Base-by-base conservation (phyloP, 257 asterid genomes). In the Scutellaria baicalensis region DNA sequence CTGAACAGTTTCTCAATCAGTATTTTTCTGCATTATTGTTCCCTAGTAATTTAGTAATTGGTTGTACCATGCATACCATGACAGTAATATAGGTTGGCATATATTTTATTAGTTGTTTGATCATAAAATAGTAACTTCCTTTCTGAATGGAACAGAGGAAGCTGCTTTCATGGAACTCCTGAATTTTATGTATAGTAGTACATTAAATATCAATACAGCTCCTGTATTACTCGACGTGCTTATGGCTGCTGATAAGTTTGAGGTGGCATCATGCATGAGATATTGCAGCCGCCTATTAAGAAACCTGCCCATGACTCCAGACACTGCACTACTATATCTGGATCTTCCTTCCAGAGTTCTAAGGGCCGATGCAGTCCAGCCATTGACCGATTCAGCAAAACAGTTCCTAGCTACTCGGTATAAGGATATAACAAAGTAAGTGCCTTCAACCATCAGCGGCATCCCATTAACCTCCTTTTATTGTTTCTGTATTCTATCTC, bases 201-300 rank as follows among this genome's bases (percentile, higher is more conserved):
- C 89, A 27, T 80, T 93, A 63, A 77, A 75, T 68, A 79, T 84
- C 77, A 77, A 77, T 40, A 65, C 94, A 9, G 88, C 93, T 74
- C 84, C 97, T 77, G 95, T 85, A 55, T 76, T 93, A 61, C 74
- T 93, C 75, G 92, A 87, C 65, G 84, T 93, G 69, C 90, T 93
- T 62, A 83, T 93, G 95, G 97, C 97, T 65, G 98, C 98, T 13
- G 98, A 93, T 66, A 93, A 93, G 79, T 93, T 83, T 77, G 96
- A 91, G 78, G 99, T 93, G 21, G 95, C 90, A 52, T 91, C 97
- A 18, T 93, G 99, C 83, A 87, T 91, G 95, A 85, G 95, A 78
- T 65, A 91, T 70, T 93, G 99, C 77, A 87, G 99, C 42, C 95
- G 88, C 45, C 81, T 77, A 27, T 65, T 93, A 72, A 86, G 89